Conservation (phyloP, 2,329 filamentous ascomycete genomes). For the Epichloe coenophiala region DNA sequence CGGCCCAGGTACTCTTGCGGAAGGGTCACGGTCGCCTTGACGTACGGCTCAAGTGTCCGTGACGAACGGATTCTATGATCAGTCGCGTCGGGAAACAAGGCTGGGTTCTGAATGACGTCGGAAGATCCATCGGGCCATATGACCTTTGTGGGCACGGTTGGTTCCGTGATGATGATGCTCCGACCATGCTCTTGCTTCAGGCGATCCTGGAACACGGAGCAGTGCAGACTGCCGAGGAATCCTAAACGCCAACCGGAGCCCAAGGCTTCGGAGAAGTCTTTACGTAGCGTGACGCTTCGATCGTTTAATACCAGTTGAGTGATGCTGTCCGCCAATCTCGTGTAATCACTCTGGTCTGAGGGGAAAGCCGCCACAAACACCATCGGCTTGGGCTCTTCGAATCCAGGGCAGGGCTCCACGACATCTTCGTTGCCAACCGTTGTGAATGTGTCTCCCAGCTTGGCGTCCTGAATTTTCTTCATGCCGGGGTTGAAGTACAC, state of each 20-base stretch:
- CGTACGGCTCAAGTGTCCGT: conserved; percentile 37
- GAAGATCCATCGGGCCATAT: conserved; percentile 66
- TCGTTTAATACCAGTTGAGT: conserved; percentile 89
- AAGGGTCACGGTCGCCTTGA: conserved; percentile 73
- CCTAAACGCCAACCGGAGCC: conserved; percentile 90
- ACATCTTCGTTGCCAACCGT: conserved; percentile 60
- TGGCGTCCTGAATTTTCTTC: conserved; percentile 91
- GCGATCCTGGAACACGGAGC: conserved; percentile 97
- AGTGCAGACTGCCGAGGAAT: conserved; percentile 92
- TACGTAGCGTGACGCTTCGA: conserved; percentile 82
- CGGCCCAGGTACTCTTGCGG: conserved; percentile 90
- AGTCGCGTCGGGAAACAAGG: conserved; percentile 66
- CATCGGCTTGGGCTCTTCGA: conserved; percentile 97
- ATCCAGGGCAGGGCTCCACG: conserved; percentile 76
- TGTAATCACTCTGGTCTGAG: conserved; percentile 77
- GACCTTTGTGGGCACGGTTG: conserved; percentile 84
- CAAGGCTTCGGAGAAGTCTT: conserved; percentile 86
- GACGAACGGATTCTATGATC: conserved; percentile 31
- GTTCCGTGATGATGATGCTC: conserved; percentile 92
- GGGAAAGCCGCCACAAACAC: conserved; percentile 97
- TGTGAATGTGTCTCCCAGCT: conserved; percentile 92
- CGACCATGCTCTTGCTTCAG: conserved; percentile 87
- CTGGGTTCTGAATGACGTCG: conserved; percentile 70
- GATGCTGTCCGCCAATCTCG: conserved; percentile 83
- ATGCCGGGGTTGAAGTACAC: conserved; percentile 97